Conservation (phyloP, 352 stramenopile species). For the Plasmopara viticola region DNA sequence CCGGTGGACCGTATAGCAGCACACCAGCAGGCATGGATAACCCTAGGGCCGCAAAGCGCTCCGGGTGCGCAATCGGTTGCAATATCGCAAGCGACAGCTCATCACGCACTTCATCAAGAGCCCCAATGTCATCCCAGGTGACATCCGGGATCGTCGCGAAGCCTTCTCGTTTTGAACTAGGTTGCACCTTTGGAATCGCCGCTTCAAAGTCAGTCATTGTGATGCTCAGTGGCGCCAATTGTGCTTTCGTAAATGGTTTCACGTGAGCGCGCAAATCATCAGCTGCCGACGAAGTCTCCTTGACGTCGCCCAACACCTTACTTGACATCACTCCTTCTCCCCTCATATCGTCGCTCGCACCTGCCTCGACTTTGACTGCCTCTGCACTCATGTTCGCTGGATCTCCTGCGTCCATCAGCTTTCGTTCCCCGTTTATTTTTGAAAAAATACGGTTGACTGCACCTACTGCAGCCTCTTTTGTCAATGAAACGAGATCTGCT, state of each 20-base stretch:
- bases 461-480: slow-evolving; percentile 96
- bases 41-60: slow-evolving; percentile 92
- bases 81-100: slow-evolving; percentile 96
- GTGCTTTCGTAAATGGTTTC: slow-evolving; percentile 81
- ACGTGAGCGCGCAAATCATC: slow-evolving; percentile 61
- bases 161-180: slow-evolving; percentile 96
- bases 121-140: slow-evolving; percentile 97
- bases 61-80: slow-evolving; percentile 96
- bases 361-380: slow-evolving; percentile 5
- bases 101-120: slow-evolving; percentile 87
- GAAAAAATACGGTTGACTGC: slow-evolving; percentile 98
- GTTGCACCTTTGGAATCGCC: slow-evolving; percentile 96
- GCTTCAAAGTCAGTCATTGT: slow-evolving; percentile 96
- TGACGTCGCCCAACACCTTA: slow-evolving; percentile 9
- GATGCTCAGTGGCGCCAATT: slow-evolving; percentile 91
- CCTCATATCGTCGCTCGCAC: slow-evolving; percentile 21
- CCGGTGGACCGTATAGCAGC: slow-evolving; percentile 96
- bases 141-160: slow-evolving; percentile 98
- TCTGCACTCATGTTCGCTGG: slow-evolving; percentile 5
- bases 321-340: slow-evolving; percentile 12
- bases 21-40: slow-evolving; percentile 95
- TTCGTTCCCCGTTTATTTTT: slow-evolving; percentile 36
- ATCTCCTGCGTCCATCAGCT: slow-evolving; percentile 9
- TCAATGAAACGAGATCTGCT: slow-evolving; percentile 96
- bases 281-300: slow-evolving; percentile 28